These are phyloP conservation scores for Hypoxylon sp. DNA, from an alignment of 2,329 filamentous ascomycete genomes.

Conservation along the genomic window DNA sequence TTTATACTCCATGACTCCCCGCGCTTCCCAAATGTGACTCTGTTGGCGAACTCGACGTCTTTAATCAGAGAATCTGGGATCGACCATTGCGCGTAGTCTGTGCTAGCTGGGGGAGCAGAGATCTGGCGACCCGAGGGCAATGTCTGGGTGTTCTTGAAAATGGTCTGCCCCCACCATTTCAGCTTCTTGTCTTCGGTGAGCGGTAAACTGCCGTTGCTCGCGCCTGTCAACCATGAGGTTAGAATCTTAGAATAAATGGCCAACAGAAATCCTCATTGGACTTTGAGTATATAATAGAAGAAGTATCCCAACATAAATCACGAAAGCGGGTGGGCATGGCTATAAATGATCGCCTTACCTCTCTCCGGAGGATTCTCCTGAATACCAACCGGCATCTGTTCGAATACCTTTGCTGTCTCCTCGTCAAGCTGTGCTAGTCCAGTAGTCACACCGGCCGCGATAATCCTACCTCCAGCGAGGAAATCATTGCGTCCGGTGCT, in stretches of 20 bases:
- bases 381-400: slow-evolving; percentile 47
- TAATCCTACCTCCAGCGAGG: slow-evolving; percentile 61
- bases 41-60: slow-evolving; percentile 69
- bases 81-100: slow-evolving; percentile 74
- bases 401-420: slow-evolving; percentile 36
- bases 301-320: too few species aligned
- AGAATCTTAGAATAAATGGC: not conserved
- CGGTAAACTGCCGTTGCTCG: slow-evolving; percentile 70
- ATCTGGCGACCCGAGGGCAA: slow-evolving; percentile 66
- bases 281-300: not conserved
- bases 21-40: slow-evolving; percentile 70
- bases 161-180: slow-evolving; percentile 73
- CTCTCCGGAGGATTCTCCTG: slow-evolving; percentile 46
- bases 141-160: slow-evolving; percentile 69
- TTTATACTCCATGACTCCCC: slow-evolving; percentile 69
- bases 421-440: slow-evolving; percentile 47
- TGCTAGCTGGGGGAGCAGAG: slow-evolving; percentile 67
- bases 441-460: slow-evolving; percentile 65
- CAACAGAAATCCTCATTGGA: not conserved
- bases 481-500: slow-evolving; percentile 59
- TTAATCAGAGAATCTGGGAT: slow-evolving; percentile 67
- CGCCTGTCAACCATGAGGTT: slow-evolving; percentile 54
- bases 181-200: slow-evolving; percentile 64
- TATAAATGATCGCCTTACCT: slow-evolving; percentile 32
- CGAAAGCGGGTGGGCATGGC: not conserved